These are phyloP conservation scores for Hanseniaspora pseudoguilliermondii DNA, from an alignment of 805 yeast species.

Conservation along the genomic window DNA sequence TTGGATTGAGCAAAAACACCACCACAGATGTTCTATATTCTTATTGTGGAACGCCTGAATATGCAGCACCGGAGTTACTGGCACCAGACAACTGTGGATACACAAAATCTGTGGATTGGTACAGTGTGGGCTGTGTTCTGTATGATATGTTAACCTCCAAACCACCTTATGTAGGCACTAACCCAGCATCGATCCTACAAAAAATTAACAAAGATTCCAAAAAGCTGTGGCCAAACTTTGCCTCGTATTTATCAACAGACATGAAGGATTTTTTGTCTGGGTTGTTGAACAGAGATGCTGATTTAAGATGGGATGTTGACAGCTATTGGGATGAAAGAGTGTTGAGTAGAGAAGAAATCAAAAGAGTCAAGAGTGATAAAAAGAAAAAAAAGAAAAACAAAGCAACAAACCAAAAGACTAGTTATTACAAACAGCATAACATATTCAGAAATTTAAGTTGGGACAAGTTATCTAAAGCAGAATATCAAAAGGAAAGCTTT, in stretches of 20 bases:
- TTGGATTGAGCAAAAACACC: conserved; percentile 53
- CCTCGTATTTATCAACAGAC: conserved; percentile 64
- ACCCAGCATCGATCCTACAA: conserved; percentile 60
- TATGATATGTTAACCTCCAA: conserved; percentile 72
- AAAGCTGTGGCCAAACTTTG: conserved; percentile 37
- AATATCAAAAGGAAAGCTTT: conserved; percentile 30
- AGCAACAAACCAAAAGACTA: conserved; percentile 22
- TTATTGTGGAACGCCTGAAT: conserved; percentile 34
- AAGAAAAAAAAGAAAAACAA: conserved; percentile 22
- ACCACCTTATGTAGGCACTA: conserved; percentile 81
- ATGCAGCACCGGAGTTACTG: conserved; percentile 77
- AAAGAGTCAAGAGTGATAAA: conserved; percentile 6
- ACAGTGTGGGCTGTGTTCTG: conserved; percentile 77
- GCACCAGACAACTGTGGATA: conserved; percentile 41
- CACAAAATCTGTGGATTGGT: conserved; percentile 76
- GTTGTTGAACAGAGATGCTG: conserved; percentile 55
- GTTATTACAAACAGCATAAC: conserved; percentile 45
- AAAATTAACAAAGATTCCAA: conserved; percentile 55
- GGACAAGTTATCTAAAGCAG: conserved; percentile 42
- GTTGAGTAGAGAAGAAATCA: conserved; percentile 8
- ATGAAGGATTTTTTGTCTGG: conserved; percentile 64
- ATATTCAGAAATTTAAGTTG: conserved; percentile 71
- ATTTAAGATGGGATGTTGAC: conserved; percentile 51
- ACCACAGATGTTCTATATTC: conserved; percentile 24
- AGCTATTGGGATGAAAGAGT: conserved; percentile 33